phyloP scores from a whole-genome alignment of 176 grass and related monocot species.

The Bromus sterilis region DNA sequence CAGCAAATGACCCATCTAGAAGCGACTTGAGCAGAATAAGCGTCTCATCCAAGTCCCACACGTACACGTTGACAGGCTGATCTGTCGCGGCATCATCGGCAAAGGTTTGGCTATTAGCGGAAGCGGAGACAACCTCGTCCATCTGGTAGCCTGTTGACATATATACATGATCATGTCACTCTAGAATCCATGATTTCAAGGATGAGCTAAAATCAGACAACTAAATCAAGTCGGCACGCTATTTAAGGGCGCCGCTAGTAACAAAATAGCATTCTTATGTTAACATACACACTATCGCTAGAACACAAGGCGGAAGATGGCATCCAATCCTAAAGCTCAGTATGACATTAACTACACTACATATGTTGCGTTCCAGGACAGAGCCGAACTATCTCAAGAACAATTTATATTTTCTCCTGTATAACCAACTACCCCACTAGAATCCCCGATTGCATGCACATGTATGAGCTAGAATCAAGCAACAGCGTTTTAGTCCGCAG shows the following conservation, averaged over 20 bases:
- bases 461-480: no score
- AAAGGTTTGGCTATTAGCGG: neutral
- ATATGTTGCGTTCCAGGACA: neutral
- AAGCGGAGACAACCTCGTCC: constrained; percentile 12
- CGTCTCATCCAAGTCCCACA: constrained; percentile 98
- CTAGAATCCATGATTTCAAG: neutral
- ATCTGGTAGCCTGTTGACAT: constrained; percentile 4
- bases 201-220: neutral
- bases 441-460: no score
- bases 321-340: neutral
- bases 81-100: neutral
- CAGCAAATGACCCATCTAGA: constrained; percentile 74
- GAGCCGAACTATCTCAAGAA: neutral
- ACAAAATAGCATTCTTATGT: neutral
- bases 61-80: constrained; percentile 44
- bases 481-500: no score
- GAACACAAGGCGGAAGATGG: neutral
- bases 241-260: neutral
- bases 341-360: neutral
- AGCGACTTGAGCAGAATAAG: constrained; percentile 88
- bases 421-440: no score
- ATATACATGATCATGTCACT: neutral
- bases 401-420: neutral
- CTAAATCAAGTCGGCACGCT: neutral
- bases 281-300: neutral